Base-by-base conservation (phyloP, 371 early-diverging fungal species). In the Entomophthora muscae region DNA sequence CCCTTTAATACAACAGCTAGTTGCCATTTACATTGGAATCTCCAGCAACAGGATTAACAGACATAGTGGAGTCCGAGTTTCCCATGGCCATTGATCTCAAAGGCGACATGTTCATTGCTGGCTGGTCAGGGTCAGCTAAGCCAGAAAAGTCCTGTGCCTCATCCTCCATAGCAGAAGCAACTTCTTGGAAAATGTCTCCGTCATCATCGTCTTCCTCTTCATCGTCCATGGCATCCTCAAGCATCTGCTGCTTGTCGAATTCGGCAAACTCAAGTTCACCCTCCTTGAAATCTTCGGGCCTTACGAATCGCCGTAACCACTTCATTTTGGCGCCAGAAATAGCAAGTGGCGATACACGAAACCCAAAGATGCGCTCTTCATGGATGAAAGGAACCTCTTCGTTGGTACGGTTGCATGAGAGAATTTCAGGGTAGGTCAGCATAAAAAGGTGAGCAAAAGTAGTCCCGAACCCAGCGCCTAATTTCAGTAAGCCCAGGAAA, bases 381-480 rank as follows among this genome's bases (percentile, higher is more conserved):
- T 89, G 91, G 21, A 82, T 75, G 17, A 63, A 65, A 2, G 42
- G 52, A 17, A 59, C 65, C 7, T 32, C 54, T 28, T 59, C 54
- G 12, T 53, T 74, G 53, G 24, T 67, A 56, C 13, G 87, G 87
- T 28, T 22, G n/a, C 22, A 5, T 12, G 3, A 26, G 29, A 77
- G 70, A 5, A 86, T 65, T 57, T 90, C 81, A 28, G 91, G 84
- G 70, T 83, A 89, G 13, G 79, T 79, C 2, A 65, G 24, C 68
- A 95, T 84, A 53, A 98, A 75, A 54, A 98, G 76, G 71, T 93
- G 89, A 23, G 92, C 84, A 73, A 98, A 95, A 2, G 95, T 89
- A 7, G 89, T 86, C n/a, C 98, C 97, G 77, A 97, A 99, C 70
- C 84, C 89, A 42, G 95, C 93, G 62, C 98, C 81, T 84, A 70